Evolutionary conservation across 768 basidiomycete species (phyloP), one percentile per base, ranked within the genome.

Genomic region (Ramaria sp.): DNA sequence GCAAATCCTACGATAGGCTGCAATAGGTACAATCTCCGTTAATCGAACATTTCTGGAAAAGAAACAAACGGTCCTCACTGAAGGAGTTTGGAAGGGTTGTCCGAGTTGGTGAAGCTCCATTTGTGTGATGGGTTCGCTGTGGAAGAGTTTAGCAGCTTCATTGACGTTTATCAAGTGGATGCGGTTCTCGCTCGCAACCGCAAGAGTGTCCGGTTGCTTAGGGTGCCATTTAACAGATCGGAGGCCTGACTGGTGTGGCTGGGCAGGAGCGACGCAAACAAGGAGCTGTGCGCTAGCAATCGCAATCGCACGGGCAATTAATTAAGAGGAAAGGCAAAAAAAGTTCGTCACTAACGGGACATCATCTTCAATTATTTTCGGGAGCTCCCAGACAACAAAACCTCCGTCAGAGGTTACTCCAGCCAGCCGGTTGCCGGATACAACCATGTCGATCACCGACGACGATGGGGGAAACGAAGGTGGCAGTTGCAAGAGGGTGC

Each of bases 191-290:
- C 86, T 87, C 18, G 88, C 88, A n/a, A 91, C 82, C 3, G 88
- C 89, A 42, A 91, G 73, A 9, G 79, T 82, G 63, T 88, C 83
- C 2, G 78, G 74, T 55, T 90, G 82, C 65, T 85, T 87, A 12
- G 88, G 85, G 61, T 92, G 86, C 89, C 89, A 91, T 65, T 90
- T 90, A 56, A 91, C 88, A 12, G 85, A 79, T 59, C 85, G 85
- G 28, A 91, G 73, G 24, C 44, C 44, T 81, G 79, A 45, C 85
- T 80, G 16, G 67, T 63, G 51, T 76, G 74, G 28, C 71, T 69
- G 53, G 8, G 82, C 72, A 9, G 88, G 85, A 32, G 76, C 73
- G 24, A 88, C 76, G 60, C 85, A 89, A 13, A 88, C 73, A 56
- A 87, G 67, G 43, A 88, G 65, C 50, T 74, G 72, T 36, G 86